These are phyloP conservation scores for Paraconiothyrium brasiliense DNA, from an alignment of 2,329 filamentous ascomycete genomes.

Conservation along the genomic window DNA sequence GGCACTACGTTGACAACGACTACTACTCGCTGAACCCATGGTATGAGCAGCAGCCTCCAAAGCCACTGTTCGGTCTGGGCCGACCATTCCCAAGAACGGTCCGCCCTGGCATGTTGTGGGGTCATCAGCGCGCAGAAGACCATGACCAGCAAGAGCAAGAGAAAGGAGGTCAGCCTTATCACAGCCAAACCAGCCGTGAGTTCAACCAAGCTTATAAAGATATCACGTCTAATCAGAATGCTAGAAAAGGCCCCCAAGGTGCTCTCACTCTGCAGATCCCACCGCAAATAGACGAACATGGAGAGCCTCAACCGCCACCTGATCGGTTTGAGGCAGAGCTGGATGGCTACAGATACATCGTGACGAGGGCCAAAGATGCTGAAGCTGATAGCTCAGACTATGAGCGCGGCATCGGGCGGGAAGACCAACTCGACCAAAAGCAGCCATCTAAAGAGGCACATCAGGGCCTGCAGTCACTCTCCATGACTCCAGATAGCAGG, in stretches of 20 bases:
- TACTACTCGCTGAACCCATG: slow-evolving; percentile 64
- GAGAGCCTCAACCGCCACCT: slow-evolving; percentile 6
- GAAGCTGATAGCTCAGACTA: slow-evolving; percentile 5
- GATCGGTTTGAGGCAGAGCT: slow-evolving; percentile 15
- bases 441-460: not conserved
- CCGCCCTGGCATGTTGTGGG: slow-evolving; percentile 61
- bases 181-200: not conserved
- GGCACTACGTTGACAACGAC: slow-evolving; percentile 59
- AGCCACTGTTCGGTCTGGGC: slow-evolving; percentile 64
- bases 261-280: slow-evolving; percentile 13
- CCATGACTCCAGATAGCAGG: not conserved
- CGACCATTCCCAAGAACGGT: slow-evolving; percentile 65
- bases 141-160: slow-evolving; percentile 19
- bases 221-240: slow-evolving; percentile 12
- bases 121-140: slow-evolving; percentile 51
- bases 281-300: slow-evolving; percentile 5
- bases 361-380: slow-evolving; percentile 3
- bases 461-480: slow-evolving; percentile 6
- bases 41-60: slow-evolving; percentile 62
- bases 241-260: slow-evolving; percentile 9
- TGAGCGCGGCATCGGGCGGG: not conserved
- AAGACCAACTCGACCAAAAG: not conserved
- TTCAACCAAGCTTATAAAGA: slow-evolving; percentile 9
- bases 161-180: slow-evolving; percentile 24
- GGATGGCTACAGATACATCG: slow-evolving; percentile 13